Evolutionary conservation across 495 filamentous ascomycete species (phyloP).

Genomic region (Aspergillus bridgeri): DNA sequence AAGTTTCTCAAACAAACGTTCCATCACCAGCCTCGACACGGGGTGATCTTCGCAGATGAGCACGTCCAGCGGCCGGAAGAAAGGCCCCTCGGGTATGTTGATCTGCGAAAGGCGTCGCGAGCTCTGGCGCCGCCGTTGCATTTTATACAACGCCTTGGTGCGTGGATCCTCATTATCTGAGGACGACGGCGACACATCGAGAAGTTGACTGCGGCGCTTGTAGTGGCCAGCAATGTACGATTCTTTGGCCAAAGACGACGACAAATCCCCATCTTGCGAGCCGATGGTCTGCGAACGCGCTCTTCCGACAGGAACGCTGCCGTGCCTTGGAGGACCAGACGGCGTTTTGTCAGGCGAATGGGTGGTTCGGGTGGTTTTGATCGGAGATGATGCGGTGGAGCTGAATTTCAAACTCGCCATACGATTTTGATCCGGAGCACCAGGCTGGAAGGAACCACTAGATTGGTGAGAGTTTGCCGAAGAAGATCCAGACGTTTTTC

Average conservation of each 20-base stretch:
- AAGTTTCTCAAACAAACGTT: constrained; percentile 90
- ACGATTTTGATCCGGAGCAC: constrained; percentile 55
- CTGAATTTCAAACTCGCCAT: constrained; percentile 53
- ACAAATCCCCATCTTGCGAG: constrained; percentile 79
- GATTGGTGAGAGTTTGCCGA: constrained; percentile 81
- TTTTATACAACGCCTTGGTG: constrained; percentile 85
- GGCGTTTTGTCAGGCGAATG: constrained; percentile 51
- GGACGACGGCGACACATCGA: constrained; percentile 95
- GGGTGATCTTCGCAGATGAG: constrained; percentile 98
- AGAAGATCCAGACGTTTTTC: constrained; percentile 83
- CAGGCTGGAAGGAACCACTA: constrained; percentile 67
- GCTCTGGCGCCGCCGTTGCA: constrained; percentile 87
- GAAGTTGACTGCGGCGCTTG: constrained; percentile 89
- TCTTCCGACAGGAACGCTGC: constrained; percentile 47
- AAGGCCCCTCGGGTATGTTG: constrained; percentile 72
- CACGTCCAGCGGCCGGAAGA: constrained; percentile 88
- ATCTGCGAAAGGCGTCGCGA: constrained; percentile 89
- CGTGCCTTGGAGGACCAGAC: constrained; percentile 40
- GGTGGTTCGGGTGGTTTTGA: constrained; percentile 64
- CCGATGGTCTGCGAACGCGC: constrained; percentile 90
- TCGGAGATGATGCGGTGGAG: constrained; percentile 69
- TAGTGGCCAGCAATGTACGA: constrained; percentile 69
- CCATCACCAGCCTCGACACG: constrained; percentile 96
- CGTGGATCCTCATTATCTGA: constrained; percentile 95
- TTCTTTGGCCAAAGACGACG: constrained; percentile 50